phyloP scores from a whole-genome alignment of 805 yeast genomes.

The Saccharomyces paradoxus region DNA sequence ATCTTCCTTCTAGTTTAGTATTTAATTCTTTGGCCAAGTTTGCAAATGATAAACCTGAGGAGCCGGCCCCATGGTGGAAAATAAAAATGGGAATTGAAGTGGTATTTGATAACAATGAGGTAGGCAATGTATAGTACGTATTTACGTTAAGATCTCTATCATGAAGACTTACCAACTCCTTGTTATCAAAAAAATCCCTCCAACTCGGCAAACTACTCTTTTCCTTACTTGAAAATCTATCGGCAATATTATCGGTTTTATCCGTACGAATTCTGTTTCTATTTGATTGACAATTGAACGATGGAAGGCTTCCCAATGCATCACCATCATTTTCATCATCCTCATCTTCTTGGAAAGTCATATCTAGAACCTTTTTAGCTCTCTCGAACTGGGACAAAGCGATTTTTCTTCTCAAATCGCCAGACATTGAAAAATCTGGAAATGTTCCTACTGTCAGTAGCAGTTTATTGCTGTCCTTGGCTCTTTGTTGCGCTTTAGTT shows the following conservation, averaged over 20 bases:
- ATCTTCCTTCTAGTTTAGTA: conserved; percentile 30
- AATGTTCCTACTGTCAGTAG: neutral
- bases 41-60: conserved; percentile 74
- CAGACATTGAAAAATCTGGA: conserved; percentile 10
- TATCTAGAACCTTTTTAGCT: conserved; percentile 3
- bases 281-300: neutral
- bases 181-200: conserved; percentile 20
- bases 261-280: neutral
- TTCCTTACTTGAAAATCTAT: neutral
- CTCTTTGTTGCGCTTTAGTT: neutral
- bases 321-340: conserved; percentile 3
- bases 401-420: conserved; percentile 15
- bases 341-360: neutral
- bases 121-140: conserved; percentile 53
- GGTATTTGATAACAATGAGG: conserved; percentile 10
- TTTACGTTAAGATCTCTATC: conserved; percentile 34
- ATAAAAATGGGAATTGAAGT: conserved; percentile 49
- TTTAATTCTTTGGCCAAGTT: conserved; percentile 35
- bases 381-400: conserved; percentile 10
- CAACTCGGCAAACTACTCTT: conserved; percentile 10
- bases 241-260: neutral
- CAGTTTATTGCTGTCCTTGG: neutral
- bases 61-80: conserved; percentile 94
- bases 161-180: conserved; percentile 7
- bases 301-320: neutral